Conservation (phyloP, 768 basidiomycete species). For the Xerocomellus dryophilus region DNA sequence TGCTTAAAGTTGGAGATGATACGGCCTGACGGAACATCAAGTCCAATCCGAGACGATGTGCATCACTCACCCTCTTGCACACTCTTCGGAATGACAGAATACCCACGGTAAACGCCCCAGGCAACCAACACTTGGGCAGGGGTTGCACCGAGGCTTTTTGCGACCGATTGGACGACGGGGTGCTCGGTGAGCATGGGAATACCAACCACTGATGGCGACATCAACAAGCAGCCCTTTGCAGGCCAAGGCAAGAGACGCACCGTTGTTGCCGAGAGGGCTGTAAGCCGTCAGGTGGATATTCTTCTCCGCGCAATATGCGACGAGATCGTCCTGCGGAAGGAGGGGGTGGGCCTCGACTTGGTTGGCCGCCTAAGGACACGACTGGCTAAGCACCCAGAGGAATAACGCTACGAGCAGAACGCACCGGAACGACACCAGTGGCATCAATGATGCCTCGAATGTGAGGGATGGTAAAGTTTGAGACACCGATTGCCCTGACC, state of each 20-base stretch:
- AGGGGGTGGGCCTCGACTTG: constrained; percentile 85
- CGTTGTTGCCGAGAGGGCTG: constrained; percentile 79
- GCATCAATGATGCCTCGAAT: constrained; percentile 65
- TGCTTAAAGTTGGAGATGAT: constrained; percentile 79
- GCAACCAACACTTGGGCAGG: constrained; percentile 82
- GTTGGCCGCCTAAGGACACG: constrained; percentile 50
- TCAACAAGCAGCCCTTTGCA: background rate
- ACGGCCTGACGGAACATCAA: constrained; percentile 39
- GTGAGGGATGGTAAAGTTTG: constrained; percentile 71
- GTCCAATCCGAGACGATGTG: background rate
- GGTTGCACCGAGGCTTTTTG: constrained; percentile 58
- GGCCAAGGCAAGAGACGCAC: constrained; percentile 37
- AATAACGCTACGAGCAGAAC: constrained; percentile 14
- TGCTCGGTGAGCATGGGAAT: constrained; percentile 69
- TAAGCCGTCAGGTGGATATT: constrained; percentile 70
- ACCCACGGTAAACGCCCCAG: constrained; percentile 74
- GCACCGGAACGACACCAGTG: constrained; percentile 70
- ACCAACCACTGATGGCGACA: constrained; percentile 44
- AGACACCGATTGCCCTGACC: constrained; percentile 75
- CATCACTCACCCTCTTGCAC: constrained; percentile 52
- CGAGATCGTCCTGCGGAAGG: constrained; percentile 70
- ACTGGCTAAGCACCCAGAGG: background rate
- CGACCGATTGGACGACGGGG: constrained; percentile 57
- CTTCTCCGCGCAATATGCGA: constrained; percentile 64
- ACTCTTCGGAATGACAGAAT: constrained; percentile 82